Percentiles rank a stretch among this genome's conserved stretches.
phyloP scores from a whole-genome alignment of 2,329 filamentous ascomycete genomes.

The Fusarium continuum region DNA sequence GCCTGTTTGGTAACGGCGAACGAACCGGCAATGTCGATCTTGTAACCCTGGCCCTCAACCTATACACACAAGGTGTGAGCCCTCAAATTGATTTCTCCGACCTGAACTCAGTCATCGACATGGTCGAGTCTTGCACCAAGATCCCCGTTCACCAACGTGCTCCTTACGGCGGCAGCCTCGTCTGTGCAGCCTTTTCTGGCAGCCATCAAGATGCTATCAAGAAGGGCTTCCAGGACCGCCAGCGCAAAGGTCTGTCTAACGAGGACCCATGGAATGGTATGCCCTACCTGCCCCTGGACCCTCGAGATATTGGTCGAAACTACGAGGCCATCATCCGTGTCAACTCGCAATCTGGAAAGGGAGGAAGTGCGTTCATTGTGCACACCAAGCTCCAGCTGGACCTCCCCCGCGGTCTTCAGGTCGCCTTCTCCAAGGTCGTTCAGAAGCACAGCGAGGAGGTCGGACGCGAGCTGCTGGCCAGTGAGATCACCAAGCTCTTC shows the following conservation, averaged over 20 bases:
- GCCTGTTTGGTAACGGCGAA: constrained; percentile 91
- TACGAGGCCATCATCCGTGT: constrained; percentile 98
- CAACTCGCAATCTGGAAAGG: constrained; percentile 96
- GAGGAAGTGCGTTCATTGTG: constrained; percentile 93
- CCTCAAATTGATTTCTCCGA: constrained; percentile 90
- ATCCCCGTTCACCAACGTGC: constrained; percentile 90
- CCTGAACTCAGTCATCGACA: constrained; percentile 83
- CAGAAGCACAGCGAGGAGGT: constrained; percentile 82
- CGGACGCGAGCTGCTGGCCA: constrained; percentile 83
- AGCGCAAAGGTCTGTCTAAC: constrained; percentile 64
- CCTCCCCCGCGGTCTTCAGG: constrained; percentile 88
- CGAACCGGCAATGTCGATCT: constrained; percentile 95
- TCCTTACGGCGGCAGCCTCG: constrained; percentile 89
- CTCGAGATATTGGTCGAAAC: constrained; percentile 91
- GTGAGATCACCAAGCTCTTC: constrained; percentile 89
- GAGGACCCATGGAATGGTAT: constrained; percentile 79
- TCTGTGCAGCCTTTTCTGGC: constrained; percentile 89
- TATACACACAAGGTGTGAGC: constrained; percentile 89
- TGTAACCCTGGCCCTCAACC: constrained; percentile 89
- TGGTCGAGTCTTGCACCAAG: constrained; percentile 93
- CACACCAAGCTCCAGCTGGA: constrained; percentile 89
- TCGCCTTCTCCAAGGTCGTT: constrained; percentile 89
- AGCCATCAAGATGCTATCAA: constrained; percentile 97
- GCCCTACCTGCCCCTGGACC: constrained; percentile 92
- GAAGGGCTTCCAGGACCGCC: constrained; percentile 82